phyloP scores from a whole-genome alignment of 768 basidiomycete genomes.

The Lactifluus echinatus region DNA sequence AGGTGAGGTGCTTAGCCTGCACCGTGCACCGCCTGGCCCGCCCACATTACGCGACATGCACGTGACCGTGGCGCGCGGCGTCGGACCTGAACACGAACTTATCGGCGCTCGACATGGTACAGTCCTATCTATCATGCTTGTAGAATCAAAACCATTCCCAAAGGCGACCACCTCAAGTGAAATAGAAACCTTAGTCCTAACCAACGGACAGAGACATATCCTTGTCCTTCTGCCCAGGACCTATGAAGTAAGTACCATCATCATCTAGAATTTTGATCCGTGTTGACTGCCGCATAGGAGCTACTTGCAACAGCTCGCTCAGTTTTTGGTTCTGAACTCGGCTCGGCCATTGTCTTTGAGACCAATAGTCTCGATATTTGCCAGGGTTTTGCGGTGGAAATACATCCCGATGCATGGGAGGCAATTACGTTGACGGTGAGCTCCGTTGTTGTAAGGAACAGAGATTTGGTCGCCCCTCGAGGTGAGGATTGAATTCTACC shows the following conservation, averaged over 20 bases:
- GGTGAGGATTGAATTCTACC: not conserved
- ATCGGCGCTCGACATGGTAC: not conserved
- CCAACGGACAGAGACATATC: not conserved
- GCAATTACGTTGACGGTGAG: constrained; percentile 4
- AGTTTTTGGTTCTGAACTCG: not conserved
- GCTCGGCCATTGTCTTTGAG: constrained; percentile 4
- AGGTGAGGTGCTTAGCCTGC: too few species aligned
- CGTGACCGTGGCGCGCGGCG: not conserved
- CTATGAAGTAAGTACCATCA: not conserved
- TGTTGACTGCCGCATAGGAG: not conserved
- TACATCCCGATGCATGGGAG: constrained; percentile 12
- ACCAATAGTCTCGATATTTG: constrained; percentile 15
- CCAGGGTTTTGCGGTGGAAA: constrained; percentile 10
- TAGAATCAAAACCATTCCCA: constrained; percentile 8
- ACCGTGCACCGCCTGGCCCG: too few species aligned
- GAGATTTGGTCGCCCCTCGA: not conserved
- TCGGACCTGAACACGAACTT: not conserved
- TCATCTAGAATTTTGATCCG: not conserved
- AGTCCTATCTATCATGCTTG: constrained; percentile 5
- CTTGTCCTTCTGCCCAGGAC: constrained; percentile 11
- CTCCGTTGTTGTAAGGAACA: not conserved
- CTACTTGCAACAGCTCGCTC: not conserved
- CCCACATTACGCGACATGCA: too few species aligned
- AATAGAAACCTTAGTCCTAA: not conserved
- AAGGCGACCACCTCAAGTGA: not conserved